Conservation (phyloP, 78 protist species). For the Speleostelium caveatum region DNA sequence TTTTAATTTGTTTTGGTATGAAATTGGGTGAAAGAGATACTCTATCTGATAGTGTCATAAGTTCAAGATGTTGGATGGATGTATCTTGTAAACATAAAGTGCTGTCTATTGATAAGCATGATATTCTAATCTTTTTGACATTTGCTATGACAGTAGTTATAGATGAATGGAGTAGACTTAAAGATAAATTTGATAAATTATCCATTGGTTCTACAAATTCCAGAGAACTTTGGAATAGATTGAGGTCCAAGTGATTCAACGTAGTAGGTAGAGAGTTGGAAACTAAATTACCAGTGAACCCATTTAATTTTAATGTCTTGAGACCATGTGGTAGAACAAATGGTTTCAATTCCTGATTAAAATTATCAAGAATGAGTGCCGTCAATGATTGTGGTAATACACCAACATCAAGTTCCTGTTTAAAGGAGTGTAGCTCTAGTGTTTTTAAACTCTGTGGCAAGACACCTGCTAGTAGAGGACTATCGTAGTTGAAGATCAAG, state of each 20-base stretch:
- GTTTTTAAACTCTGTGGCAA: background rate
- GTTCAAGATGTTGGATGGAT: background rate
- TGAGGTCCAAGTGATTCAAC: background rate
- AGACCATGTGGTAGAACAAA: background rate
- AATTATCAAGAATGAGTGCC: background rate
- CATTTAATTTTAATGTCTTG: background rate
- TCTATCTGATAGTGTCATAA: background rate
- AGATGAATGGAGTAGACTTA: background rate
- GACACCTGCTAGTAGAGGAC: background rate
- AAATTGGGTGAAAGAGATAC: background rate
- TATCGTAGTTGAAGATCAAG: background rate
- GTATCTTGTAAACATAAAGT: background rate
- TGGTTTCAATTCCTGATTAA: background rate
- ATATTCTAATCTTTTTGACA: background rate
- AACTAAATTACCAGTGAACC: background rate
- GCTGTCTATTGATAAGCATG: background rate
- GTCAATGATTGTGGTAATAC: background rate
- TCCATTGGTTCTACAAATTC: background rate
- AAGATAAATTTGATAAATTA: background rate
- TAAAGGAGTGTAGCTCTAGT: background rate
- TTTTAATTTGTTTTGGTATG: background rate
- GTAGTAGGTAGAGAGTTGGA: background rate
- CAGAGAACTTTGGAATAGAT: background rate
- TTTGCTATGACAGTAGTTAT: background rate
- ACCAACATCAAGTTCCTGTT: background rate